These are phyloP conservation scores for Juncus effusus DNA, from an alignment of 176 grass and related monocot species.

Conservation along the genomic window DNA sequence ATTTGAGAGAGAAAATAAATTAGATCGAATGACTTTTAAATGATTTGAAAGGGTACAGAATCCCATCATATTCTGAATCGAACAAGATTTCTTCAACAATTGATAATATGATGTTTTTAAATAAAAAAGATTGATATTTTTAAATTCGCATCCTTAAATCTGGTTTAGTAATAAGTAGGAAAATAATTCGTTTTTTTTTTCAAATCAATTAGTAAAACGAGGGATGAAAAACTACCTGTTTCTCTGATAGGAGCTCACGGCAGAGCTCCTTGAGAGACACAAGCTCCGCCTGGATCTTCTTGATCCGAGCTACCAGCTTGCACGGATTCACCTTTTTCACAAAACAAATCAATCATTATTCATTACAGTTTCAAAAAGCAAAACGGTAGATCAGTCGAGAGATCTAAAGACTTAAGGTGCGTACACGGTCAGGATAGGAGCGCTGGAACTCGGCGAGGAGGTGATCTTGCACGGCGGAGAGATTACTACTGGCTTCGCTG, in stretches of 20 bases:
- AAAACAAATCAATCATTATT: constrained; percentile 6
- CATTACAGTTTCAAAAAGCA: constrained; percentile 2
- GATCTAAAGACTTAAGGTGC: not conserved
- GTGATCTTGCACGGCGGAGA: constrained; percentile 51
- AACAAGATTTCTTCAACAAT: no score
- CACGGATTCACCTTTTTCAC: constrained; percentile 54
- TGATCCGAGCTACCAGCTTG: constrained; percentile 67
- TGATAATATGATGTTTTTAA: no score
- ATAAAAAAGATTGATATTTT: no score
- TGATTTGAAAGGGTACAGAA: no score
- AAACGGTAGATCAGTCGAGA: not conserved
- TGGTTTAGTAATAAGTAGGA: no score
- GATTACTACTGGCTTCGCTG: constrained; percentile 40
- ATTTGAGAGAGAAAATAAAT: no score
- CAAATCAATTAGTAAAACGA: not conserved
- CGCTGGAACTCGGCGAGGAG: constrained; percentile 60
- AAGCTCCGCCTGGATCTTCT: constrained; percentile 64
- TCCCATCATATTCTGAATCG: no score
- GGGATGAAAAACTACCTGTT: constrained; percentile 38
- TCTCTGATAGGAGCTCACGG: constrained; percentile 57
- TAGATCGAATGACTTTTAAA: no score
- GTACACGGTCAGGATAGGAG: constrained; percentile 62
- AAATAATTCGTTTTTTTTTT: no score
- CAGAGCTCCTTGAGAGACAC: constrained; percentile 60
- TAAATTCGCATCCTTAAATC: no score